A percentile compares a stretch with the other conserved stretches of the same genome.
Evolutionary conservation across 805 yeast species (phyloP).

Genomic region (Metschnikowia continentalis): DNA sequence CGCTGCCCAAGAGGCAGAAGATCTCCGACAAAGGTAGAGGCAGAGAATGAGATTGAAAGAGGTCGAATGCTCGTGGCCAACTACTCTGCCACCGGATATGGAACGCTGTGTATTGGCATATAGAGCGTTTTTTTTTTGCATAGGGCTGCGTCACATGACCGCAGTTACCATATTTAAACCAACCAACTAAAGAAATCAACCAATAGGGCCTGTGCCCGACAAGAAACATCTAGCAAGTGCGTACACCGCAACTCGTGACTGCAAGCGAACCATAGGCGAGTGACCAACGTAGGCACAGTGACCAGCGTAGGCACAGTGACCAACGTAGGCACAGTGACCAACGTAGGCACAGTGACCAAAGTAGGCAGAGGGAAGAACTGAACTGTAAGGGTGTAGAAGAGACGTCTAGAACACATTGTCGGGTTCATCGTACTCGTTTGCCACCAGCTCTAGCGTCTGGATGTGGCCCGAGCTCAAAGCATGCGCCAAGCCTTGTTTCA

Average conservation of each 20-base stretch:
- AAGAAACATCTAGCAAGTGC: too few relatives aligned
- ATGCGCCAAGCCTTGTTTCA: background rate
- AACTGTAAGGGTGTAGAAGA: background rate
- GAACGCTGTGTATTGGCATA: background rate
- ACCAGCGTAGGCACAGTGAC: too few relatives aligned
- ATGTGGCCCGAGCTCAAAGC: background rate
- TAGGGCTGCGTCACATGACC: conserved; percentile 1
- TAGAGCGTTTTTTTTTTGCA: conserved; percentile 4
- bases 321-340: too few relatives aligned
- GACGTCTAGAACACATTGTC: background rate
- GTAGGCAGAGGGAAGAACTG: background rate
- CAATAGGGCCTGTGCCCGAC: background rate
- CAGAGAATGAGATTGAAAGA: too few relatives aligned
- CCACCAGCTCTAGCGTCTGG: background rate
- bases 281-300: too few relatives aligned
- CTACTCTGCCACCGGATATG: background rate
- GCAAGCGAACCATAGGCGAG: too few relatives aligned
- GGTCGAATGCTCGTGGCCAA: background rate
- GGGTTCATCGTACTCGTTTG: background rate
- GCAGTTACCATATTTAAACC: conserved; percentile 1
- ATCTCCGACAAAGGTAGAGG: too few relatives aligned
- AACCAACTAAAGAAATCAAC: background rate
- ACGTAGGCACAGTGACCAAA: too few relatives aligned
- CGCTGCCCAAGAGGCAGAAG: background rate
- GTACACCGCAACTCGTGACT: too few relatives aligned